phyloP scores from a whole-genome alignment of 1,139 yeast species.

The Diutina ranongensis region DNA sequence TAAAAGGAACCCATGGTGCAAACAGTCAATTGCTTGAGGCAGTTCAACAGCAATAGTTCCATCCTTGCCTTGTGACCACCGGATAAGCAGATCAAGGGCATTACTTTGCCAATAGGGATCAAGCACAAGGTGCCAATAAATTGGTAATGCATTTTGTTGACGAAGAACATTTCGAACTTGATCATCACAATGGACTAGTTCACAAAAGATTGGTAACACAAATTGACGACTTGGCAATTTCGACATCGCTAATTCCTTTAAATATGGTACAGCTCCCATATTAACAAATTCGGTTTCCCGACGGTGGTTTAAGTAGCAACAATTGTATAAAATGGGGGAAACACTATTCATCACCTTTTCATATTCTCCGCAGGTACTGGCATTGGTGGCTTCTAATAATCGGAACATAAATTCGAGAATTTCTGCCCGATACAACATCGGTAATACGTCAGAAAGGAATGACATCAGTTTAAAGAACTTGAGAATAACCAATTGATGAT shows the following conservation, averaged over 20 bases:
- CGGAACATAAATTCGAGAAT: constrained; percentile 29
- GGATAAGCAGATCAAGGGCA: constrained; percentile 46
- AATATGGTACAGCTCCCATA: constrained; percentile 41
- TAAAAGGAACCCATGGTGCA: constrained; percentile 28
- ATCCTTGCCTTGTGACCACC: constrained; percentile 26
- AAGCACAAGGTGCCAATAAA: constrained; percentile 35
- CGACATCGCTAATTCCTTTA: constrained; percentile 32
- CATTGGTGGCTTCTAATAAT: constrained; percentile 19
- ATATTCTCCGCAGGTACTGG: constrained; percentile 19
- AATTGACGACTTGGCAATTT: constrained; percentile 49
- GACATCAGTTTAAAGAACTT: constrained; percentile 35
- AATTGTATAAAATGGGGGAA: constrained; percentile 38
- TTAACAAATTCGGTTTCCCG: constrained; percentile 43
- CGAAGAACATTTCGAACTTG: constrained; percentile 27
- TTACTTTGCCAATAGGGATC: constrained; percentile 67
- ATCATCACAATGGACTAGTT: constrained; percentile 40
- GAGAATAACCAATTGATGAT: constrained; percentile 27
- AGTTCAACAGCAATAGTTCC: constrained; percentile 16
- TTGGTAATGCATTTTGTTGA: constrained; percentile 29
- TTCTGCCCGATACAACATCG: constrained; percentile 27
- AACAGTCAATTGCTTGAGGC: constrained; percentile 20
- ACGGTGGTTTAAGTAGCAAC: constrained; percentile 45
- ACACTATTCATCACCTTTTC: constrained; percentile 32
- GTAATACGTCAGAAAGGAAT: constrained; percentile 24
- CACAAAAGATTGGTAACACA: constrained; percentile 52